Evolutionary conservation across 2,329 filamentous ascomycete species (phyloP).

Genomic region (Paraphoma sp.): DNA sequence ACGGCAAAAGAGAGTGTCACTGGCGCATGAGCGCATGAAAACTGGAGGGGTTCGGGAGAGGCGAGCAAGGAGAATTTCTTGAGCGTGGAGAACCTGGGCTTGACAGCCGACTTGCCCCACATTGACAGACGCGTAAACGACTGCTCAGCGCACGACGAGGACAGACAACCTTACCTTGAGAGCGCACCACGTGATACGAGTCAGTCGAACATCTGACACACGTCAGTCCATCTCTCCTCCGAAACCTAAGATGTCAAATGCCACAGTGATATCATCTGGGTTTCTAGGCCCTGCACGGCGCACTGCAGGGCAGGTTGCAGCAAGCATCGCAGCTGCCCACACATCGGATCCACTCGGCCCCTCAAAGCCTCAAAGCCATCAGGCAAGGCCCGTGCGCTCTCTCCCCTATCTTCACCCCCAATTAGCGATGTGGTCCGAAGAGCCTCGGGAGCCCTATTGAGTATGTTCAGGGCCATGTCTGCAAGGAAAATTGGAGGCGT

Average conservation of each 20-base stretch:
- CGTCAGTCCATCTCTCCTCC: background rate
- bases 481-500: constrained; percentile 16
- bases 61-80: background rate
- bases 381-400: constrained; percentile 1
- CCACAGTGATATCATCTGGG: constrained; percentile 1
- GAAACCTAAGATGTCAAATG: background rate
- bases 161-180: background rate
- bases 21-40: background rate
- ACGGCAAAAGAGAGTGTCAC: constrained; percentile 4
- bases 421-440: background rate
- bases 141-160: background rate
- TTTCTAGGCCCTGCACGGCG: background rate
- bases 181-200: background rate
- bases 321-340: constrained; percentile 3
- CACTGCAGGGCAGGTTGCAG: constrained; percentile 1
- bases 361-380: background rate
- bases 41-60: constrained; percentile 7
- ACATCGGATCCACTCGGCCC: constrained; percentile 4
- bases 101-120: background rate
- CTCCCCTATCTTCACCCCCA: constrained; percentile 3
- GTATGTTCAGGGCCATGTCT: constrained; percentile 3
- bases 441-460: background rate
- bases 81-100: background rate
- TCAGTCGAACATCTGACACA: constrained; percentile 1
- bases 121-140: background rate